Conservation (phyloP, 140 eudicot species). For the Senecio squalidus region DNA sequence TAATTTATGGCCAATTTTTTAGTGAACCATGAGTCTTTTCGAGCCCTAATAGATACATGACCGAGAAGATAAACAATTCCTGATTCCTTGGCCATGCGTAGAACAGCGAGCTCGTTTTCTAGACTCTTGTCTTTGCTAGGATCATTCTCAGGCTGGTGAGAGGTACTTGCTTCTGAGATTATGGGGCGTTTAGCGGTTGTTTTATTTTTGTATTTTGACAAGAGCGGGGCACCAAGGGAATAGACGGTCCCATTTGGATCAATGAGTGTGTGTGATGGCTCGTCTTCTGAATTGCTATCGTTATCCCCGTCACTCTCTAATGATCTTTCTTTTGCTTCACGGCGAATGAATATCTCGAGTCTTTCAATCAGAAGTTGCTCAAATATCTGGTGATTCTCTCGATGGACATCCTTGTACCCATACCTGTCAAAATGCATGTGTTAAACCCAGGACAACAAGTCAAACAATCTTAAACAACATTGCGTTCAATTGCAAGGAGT, state of each 20-base stretch:
- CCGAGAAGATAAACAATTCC: constrained; percentile 98
- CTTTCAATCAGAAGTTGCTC: constrained; percentile 87
- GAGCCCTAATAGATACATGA: constrained; percentile 86
- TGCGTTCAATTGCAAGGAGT: no score
- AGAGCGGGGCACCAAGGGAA: constrained; percentile 73
- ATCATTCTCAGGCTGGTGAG: constrained; percentile 33
- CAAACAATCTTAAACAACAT: neutral
- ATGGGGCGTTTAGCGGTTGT: constrained; percentile 22
- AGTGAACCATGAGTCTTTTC: constrained; percentile 92
- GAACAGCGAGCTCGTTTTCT: constrained; percentile 76
- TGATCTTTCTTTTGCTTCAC: constrained; percentile 94
- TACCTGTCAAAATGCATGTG: constrained; percentile 40
- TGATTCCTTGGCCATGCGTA: constrained; percentile 84
- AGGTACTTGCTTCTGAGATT: constrained; percentile 54
- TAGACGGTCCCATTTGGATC: constrained; percentile 64
- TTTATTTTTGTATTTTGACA: constrained; percentile 43
- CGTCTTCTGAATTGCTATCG: constrained; percentile 49
- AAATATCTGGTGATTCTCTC: constrained; percentile 85
- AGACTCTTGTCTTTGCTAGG: constrained; percentile 59
- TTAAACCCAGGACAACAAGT: constrained; percentile 1
- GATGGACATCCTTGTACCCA: constrained; percentile 89
- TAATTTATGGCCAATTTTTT: constrained; percentile 85
- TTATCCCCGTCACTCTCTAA: constrained; percentile 85
- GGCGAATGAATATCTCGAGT: constrained; percentile 87
- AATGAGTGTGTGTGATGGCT: constrained; percentile 40